Percentiles rank a stretch among this genome's conserved stretches.
phyloP scores from a whole-genome alignment of 164 flowering plant genomes.

The Piper betle region DNA sequence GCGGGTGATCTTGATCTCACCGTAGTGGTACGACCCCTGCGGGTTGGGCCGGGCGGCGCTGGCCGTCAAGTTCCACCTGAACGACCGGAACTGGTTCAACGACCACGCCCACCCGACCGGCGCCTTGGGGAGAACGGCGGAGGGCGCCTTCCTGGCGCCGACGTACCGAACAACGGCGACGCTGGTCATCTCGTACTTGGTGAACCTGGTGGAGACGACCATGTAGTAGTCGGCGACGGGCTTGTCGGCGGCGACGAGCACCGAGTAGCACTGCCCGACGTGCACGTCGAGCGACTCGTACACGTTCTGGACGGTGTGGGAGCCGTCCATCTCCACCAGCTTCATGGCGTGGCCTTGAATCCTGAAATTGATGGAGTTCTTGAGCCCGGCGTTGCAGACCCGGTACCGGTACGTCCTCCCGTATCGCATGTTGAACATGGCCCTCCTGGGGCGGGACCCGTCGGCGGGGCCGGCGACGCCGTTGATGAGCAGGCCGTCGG shows the following conservation, averaged over 20 bases:
- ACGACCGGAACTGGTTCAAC: constrained; percentile 23
- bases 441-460: constrained; percentile 2
- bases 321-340: constrained; percentile 61
- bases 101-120: constrained; percentile 5
- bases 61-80: constrained; percentile 34
- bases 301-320: constrained; percentile 46
- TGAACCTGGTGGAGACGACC: constrained; percentile 49
- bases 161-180: constrained; percentile 42
- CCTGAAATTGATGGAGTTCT: constrained; percentile 44
- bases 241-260: constrained; percentile 52
- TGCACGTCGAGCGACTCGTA: constrained; percentile 57
- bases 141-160: constrained; percentile 31
- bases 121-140: constrained; percentile 10
- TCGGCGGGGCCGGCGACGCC: constrained; percentile 16
- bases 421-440: constrained; percentile 22
- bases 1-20: constrained; percentile 22
- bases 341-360: constrained; percentile 54
- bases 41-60: constrained; percentile 38
- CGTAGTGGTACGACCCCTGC: constrained; percentile 38
- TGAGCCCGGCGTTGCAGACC: constrained; percentile 35
- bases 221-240: constrained; percentile 38
- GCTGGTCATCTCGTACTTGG: constrained; percentile 33
- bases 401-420: constrained; percentile 40
- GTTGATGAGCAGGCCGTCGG: constrained; percentile 30
- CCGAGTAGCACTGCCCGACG: constrained; percentile 57